phyloP scores from a whole-genome alignment of 495 filamentous ascomycete species.

The Lophium mytilinum region DNA sequence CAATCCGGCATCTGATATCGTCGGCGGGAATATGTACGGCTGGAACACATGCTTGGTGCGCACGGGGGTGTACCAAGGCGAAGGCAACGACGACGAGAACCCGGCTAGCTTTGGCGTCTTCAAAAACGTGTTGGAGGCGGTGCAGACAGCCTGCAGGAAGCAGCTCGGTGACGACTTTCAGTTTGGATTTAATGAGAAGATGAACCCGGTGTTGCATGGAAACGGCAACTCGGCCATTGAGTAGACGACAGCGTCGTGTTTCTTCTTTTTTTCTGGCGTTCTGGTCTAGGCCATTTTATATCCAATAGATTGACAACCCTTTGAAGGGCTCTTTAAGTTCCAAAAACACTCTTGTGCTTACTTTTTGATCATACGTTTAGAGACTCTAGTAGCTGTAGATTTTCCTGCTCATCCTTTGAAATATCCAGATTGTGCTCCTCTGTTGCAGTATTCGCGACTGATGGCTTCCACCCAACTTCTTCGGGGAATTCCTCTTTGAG shows the following conservation, averaged over 20 bases:
- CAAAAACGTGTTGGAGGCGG: conserved; percentile 30
- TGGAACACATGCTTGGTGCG: conserved; percentile 70
- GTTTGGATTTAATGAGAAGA: conserved; percentile 33
- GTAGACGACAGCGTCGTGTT: conserved; percentile 25
- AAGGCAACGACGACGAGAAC: conserved; percentile 31
- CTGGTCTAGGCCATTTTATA: neutral
- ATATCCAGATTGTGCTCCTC: neutral
- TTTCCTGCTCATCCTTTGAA: conserved; percentile 1
- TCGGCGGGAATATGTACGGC: conserved; percentile 73
- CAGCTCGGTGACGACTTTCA: conserved; percentile 29
- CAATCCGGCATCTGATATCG: conserved; percentile 70
- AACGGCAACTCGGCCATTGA: conserved; percentile 47
- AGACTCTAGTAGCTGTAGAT: neutral
- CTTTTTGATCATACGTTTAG: neutral
- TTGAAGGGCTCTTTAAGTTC: neutral
- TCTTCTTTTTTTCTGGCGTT: neutral
- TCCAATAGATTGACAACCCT: neutral
- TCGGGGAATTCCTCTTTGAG: conserved; percentile 18
- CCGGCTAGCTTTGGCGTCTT: conserved; percentile 33
- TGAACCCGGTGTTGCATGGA: conserved; percentile 58
- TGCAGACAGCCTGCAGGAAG: conserved; percentile 28
- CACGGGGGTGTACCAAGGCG: conserved; percentile 53
- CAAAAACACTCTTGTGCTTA: neutral
- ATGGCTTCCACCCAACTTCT: neutral
- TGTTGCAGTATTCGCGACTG: neutral